Evolutionary conservation across 371 early-diverging fungal genomes (phyloP), one percentile per base, ranked within the genome.

Genomic region (Mucor indicus): DNA sequence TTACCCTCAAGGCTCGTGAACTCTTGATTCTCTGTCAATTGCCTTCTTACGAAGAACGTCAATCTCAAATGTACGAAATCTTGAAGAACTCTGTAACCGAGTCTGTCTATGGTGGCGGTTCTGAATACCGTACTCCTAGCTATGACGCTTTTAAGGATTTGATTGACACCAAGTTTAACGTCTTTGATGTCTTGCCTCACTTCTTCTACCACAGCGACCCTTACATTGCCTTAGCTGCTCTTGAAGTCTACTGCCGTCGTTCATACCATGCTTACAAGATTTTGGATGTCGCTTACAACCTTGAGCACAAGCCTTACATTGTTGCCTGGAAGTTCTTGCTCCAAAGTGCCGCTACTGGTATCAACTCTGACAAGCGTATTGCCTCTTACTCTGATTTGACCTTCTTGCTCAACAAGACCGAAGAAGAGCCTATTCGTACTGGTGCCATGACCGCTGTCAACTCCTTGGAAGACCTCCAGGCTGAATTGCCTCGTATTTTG

Each of bases 181-280:
- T 98, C 45, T 84, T 95, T 60, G 98, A 98, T 60, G 93, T 97
- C 22, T 74, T 98, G 56, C 93, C 92, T 57, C 76, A 80, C 58
- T 96, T 98, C 82, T 93, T 98, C 70, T 93, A 90, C 65, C 86
- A 95, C 60, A 69, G 65, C 22, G 85, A 91, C 51, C 73, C 75
- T 27, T 84, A 86, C 53, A 78, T 96, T 50, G 82, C 89, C 10
- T 72, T 93, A 57, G 90, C 92, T 11, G 95, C 98, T 16, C 74
- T 96, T 19, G 94, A 96, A 80, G 92, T 93, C 16, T 98, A 98
- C 75, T 89, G 92, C 48, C 87, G 95, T 50, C 94, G 92, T 49
- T 87, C 96, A 7, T 95, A 96, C 87, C 95, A 96, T 67, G 94
- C 95, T 31, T 96, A 95, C 79, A 86, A 91, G 66, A 83, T 92